These are phyloP conservation scores for Leptographium wingfieldii DNA, from an alignment of 2,329 filamentous ascomycete genomes.

Conservation along the genomic window DNA sequence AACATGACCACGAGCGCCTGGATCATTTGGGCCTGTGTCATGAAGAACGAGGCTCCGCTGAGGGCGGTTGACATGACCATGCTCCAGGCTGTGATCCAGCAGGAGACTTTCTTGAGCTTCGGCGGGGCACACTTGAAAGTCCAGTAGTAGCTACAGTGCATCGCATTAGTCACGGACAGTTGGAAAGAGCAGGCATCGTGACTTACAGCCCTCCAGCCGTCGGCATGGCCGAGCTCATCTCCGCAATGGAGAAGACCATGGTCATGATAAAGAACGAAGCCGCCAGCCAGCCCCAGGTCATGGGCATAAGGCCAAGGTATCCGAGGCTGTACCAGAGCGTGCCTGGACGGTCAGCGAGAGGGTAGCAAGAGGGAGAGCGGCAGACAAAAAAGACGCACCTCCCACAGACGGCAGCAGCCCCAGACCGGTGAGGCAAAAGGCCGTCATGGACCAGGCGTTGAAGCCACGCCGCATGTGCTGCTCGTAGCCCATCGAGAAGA, in stretches of 20 bases:
- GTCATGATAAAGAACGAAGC: slow-evolving; percentile 4
- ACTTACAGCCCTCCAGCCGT: slow-evolving; percentile 5
- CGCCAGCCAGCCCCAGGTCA: slow-evolving; percentile 6
- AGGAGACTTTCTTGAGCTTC: not conserved
- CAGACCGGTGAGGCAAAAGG: slow-evolving; percentile 3
- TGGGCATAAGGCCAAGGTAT: slow-evolving; percentile 5
- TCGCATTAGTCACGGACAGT: not conserved
- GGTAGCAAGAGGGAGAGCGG: too few species aligned
- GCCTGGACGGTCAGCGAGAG: not conserved
- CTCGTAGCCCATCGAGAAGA: slow-evolving; percentile 3
- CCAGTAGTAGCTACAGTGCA: slow-evolving; percentile 3
- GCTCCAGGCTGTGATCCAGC: slow-evolving; percentile 7
- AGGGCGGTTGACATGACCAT: slow-evolving; percentile 5
- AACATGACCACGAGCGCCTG: slow-evolving; percentile 5
- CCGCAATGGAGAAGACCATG: not conserved
- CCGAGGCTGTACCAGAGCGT: slow-evolving; percentile 6
- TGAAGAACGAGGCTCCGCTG: slow-evolving; percentile 4
- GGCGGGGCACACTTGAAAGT: slow-evolving; percentile 4
- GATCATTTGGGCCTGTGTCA: slow-evolving; percentile 6
- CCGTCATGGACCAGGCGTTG: slow-evolving; percentile 2
- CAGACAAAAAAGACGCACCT: not conserved
- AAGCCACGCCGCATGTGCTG: slow-evolving; percentile 6
- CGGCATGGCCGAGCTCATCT: slow-evolving; percentile 5
- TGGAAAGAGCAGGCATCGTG: not conserved
- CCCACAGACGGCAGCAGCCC: slow-evolving; percentile 3